These are phyloP conservation scores for Cicer chorassanicum DNA, from an alignment of 306 rosid species.

Conservation along the genomic window DNA sequence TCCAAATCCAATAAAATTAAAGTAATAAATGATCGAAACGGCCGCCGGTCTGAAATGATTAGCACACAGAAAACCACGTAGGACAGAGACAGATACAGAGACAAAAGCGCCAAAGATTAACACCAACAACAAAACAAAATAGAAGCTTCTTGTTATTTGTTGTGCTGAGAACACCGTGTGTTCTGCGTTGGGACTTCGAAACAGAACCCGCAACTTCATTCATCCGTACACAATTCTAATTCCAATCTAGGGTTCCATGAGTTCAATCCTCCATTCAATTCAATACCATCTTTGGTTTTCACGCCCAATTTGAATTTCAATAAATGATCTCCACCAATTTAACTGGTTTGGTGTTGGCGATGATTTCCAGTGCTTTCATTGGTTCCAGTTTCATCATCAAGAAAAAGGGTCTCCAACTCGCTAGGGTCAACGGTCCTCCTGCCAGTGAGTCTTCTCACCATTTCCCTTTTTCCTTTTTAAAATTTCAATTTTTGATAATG, in stretches of 20 bases:
- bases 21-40: no score
- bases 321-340: conserved; percentile 71
- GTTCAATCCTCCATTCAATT: conserved; percentile 19
- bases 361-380: conserved; percentile 79
- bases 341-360: conserved; percentile 71
- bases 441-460: conserved; percentile 54
- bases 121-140: no score
- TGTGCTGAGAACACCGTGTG: no score
- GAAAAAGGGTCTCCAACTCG: conserved; percentile 86
- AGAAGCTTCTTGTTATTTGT: no score
- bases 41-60: no score
- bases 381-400: conserved; percentile 92
- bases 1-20: no score
- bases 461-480: neutral
- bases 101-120: no score
- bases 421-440: conserved; percentile 62
- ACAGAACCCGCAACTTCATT: no score
- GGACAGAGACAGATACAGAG: no score
- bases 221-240: neutral
- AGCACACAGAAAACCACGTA: no score
- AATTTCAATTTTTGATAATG: neutral
- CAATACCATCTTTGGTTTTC: neutral
- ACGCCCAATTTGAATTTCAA: neutral
- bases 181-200: no score
- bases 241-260: conserved; percentile 35